Conservation (phyloP, 2,329 filamentous ascomycete genomes). For the Neonectria coccinea region DNA sequence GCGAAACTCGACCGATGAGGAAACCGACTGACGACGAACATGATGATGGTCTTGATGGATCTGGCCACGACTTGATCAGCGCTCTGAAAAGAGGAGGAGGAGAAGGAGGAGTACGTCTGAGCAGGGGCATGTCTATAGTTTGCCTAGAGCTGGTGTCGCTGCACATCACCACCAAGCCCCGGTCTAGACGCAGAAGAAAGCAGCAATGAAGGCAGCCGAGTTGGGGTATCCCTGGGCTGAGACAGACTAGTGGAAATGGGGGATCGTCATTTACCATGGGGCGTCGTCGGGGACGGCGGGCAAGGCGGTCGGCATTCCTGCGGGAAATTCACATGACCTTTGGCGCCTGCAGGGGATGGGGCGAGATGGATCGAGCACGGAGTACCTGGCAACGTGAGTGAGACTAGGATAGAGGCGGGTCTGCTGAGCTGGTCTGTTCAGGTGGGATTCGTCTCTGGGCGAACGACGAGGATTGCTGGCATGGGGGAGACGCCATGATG, state of each 20-base stretch:
- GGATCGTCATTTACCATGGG: neutral
- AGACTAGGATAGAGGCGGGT: slow-evolving; percentile 22
- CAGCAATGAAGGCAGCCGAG: neutral
- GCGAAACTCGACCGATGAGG: neutral
- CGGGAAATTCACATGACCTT: slow-evolving; percentile 41
- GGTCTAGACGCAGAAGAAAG: neutral
- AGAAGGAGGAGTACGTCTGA: neutral
- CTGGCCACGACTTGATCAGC: neutral
- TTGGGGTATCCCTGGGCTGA: neutral
- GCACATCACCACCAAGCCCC: neutral
- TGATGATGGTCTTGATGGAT: neutral
- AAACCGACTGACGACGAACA: neutral
- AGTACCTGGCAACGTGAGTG: slow-evolving; percentile 20
- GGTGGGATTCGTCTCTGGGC: slow-evolving; percentile 16
- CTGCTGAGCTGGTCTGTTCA: slow-evolving; percentile 12
- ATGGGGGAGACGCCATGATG: slow-evolving; percentile 18
- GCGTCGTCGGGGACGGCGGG: neutral
- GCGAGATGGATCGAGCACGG: slow-evolving; percentile 23
- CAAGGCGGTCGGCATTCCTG: slow-evolving; percentile 14
- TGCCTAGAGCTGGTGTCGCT: neutral
- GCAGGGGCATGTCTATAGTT: neutral
- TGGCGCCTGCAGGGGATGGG: slow-evolving; percentile 38
- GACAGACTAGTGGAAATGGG: slow-evolving; percentile 1
- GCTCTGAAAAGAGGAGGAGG: neutral
- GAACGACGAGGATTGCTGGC: slow-evolving; percentile 16